Evolutionary conservation across 768 basidiomycete genomes (phyloP).

Genomic region (Mycena maculata): DNA sequence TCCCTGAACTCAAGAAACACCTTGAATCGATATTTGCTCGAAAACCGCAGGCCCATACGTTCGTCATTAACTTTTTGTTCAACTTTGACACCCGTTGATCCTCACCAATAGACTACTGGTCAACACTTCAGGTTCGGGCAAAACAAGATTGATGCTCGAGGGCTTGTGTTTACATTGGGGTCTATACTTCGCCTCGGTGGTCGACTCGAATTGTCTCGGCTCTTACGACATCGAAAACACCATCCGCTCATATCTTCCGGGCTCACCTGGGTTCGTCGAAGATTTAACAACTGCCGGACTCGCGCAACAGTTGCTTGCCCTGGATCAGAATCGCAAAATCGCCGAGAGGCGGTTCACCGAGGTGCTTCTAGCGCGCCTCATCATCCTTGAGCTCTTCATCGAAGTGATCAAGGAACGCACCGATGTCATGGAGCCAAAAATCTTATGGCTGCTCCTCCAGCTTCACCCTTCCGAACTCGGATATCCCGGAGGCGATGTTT

Average conservation of each 20-base stretch:
- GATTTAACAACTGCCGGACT: neutral
- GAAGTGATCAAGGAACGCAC: neutral
- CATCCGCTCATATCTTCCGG: neutral
- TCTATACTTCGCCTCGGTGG: conserved; percentile 5
- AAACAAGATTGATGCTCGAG: conserved; percentile 20
- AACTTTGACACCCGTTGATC: neutral
- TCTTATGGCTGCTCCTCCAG: neutral
- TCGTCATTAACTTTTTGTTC: neutral
- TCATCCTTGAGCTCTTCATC: neutral
- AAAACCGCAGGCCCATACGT: neutral
- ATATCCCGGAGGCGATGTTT: neutral
- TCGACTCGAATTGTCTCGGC: conserved; percentile 3
- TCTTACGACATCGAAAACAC: conserved; percentile 7
- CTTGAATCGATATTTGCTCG: neutral
- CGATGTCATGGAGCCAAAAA: neutral
- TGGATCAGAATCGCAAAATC: neutral
- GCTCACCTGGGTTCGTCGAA: neutral
- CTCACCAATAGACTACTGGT: conserved; percentile 12
- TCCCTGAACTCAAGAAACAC: neutral
- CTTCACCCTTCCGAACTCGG: neutral
- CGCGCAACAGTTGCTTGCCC: neutral
- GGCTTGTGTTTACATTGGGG: conserved; percentile 25
- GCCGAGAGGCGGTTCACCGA: neutral
- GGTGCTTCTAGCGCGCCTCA: neutral
- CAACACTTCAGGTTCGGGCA: conserved; percentile 25